Evolutionary conservation across 352 stramenopile species (phyloP).

Genomic region (Hyaloperonospora arabidopsidis): DNA sequence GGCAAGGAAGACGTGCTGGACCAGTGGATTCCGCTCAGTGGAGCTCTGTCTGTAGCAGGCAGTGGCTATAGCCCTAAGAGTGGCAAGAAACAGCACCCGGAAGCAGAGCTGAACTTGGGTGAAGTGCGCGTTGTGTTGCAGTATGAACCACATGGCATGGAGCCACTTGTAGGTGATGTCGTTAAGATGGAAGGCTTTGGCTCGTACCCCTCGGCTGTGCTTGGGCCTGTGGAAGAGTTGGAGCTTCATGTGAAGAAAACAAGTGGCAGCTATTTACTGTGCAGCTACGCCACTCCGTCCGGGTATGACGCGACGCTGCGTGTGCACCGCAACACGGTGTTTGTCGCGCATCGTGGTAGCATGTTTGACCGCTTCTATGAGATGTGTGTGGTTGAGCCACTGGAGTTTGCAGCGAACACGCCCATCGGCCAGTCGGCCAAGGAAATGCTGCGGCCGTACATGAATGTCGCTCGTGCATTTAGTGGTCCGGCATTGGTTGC

Average conservation of each 20-base stretch:
- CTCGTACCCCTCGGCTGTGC: conserved; percentile 55
- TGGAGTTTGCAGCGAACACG: conserved; percentile 63
- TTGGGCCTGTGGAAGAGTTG: conserved; percentile 55
- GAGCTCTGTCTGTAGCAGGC: conserved; percentile 20
- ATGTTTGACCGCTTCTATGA: conserved; percentile 66
- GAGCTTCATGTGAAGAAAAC: conserved; percentile 78
- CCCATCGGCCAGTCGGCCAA: conserved; percentile 50
- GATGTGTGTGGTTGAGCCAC: conserved; percentile 50
- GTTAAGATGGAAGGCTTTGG: conserved; percentile 77
- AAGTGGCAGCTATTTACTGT: conserved; percentile 71
- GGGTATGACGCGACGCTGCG: conserved; percentile 55
- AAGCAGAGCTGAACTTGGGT: conserved; percentile 47
- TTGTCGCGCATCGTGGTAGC: conserved; percentile 65
- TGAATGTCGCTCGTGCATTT: conserved; percentile 62
- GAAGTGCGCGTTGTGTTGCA: conserved; percentile 72
- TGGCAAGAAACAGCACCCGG: conserved; percentile 36
- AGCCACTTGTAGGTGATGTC: conserved; percentile 58
- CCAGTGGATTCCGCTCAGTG: conserved; percentile 64
- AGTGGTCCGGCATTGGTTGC: conserved; percentile 61
- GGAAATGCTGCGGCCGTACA: conserved; percentile 52
- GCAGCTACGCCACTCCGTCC: conserved; percentile 55
- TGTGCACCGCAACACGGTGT: conserved; percentile 73
- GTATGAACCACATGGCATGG: conserved; percentile 74
- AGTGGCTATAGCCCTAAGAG: not conserved
- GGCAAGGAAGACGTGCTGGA: conserved; percentile 77